Conservation (phyloP, 306 rosid genomes). For the Luffa acutangula region DNA sequence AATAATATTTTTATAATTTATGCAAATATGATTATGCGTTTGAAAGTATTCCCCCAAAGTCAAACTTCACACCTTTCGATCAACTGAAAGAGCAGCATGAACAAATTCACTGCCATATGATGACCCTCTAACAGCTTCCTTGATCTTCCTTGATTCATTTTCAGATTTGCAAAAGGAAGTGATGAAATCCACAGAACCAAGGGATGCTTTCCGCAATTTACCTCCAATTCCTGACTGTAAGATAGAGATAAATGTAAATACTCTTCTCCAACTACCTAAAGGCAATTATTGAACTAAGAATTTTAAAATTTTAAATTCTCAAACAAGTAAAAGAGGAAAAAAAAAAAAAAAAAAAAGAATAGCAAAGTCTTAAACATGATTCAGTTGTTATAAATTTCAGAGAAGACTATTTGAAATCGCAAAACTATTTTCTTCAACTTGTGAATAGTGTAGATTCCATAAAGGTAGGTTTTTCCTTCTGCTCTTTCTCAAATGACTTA, state of each 20-base stretch:
- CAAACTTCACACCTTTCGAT: conserved; percentile 50
- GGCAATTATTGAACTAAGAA: background rate
- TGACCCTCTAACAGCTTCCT: conserved; percentile 77
- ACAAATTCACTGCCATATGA: conserved; percentile 85
- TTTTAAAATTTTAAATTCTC: background rate
- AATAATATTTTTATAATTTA: background rate
- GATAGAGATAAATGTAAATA: conserved; percentile 24
- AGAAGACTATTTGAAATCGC: background rate
- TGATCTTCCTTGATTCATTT: conserved; percentile 56
- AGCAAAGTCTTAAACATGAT: background rate
- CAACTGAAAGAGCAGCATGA: conserved; percentile 81
- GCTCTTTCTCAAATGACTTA: background rate
- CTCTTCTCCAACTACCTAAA: conserved; percentile 13
- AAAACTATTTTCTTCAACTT: background rate
- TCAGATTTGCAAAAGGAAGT: conserved; percentile 70
- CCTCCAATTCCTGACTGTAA: conserved; percentile 57
- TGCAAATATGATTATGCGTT: background rate
- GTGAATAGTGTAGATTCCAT: background rate
- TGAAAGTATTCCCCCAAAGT: background rate
- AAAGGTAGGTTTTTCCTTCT: background rate
- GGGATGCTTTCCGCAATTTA: conserved; percentile 61
- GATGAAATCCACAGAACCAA: conserved; percentile 93
- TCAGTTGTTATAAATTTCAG: background rate
- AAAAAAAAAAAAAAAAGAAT: background rate
- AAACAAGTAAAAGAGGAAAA: background rate